Evolutionary conservation across 352 stramenopile species (phyloP).

Genomic region (Peronospora belbahrii): DNA sequence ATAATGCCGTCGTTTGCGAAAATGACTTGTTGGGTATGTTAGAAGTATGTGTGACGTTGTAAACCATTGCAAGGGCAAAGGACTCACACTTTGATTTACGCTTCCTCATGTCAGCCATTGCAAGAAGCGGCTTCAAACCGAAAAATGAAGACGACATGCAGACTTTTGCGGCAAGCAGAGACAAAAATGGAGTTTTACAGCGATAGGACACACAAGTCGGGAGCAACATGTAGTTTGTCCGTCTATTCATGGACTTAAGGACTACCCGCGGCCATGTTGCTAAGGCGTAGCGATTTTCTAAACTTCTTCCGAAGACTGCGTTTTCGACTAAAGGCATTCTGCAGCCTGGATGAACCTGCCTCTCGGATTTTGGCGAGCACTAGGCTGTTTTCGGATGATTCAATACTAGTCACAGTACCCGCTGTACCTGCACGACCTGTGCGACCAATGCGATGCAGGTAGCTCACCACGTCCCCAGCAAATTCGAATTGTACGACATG

Average conservation of each 20-base stretch:
- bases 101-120: slow-evolving; percentile 63
- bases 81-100: slow-evolving; percentile 65
- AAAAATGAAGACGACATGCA: no score
- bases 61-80: slow-evolving; percentile 80
- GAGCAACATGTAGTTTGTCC: background rate
- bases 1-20: slow-evolving; percentile 74
- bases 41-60: background rate
- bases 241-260: slow-evolving; percentile 7
- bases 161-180: slow-evolving; percentile 1
- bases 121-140: slow-evolving; percentile 1
- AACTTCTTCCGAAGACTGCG: slow-evolving; percentile 78
- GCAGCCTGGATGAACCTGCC: slow-evolving; percentile 38
- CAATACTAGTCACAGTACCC: slow-evolving; percentile 64
- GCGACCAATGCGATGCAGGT: slow-evolving; percentile 71
- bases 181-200: slow-evolving; percentile 19
- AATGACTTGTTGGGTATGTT: slow-evolving; percentile 62
- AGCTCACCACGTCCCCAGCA: slow-evolving; percentile 70
- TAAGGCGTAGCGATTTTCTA: slow-evolving; percentile 35
- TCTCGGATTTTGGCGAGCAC: slow-evolving; percentile 60
- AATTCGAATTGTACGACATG: slow-evolving; percentile 83
- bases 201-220: slow-evolving; percentile 1
- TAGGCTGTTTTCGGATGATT: slow-evolving; percentile 48
- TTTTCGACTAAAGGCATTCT: slow-evolving; percentile 72
- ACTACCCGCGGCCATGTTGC: slow-evolving; percentile 13
- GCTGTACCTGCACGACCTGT: slow-evolving; percentile 48